Percentiles rank a stretch among this genome's conserved stretches.
Evolutionary conservation across 1,139 yeast species (phyloP).

Genomic region (Geotrichum citri-aurantii): DNA sequence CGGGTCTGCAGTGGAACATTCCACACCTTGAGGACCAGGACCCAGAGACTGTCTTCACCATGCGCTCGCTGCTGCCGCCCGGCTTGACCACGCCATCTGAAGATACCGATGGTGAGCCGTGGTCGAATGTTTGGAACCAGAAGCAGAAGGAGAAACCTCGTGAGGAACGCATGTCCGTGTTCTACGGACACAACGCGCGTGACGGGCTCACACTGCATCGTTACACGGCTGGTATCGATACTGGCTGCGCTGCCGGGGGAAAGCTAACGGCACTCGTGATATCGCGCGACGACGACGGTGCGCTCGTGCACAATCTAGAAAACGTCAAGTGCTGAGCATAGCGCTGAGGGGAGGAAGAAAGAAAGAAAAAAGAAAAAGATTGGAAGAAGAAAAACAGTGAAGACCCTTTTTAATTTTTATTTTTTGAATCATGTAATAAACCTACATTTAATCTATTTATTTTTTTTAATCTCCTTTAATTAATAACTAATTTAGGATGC

Average conservation of each 20-base stretch:
- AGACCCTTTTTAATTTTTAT: background rate
- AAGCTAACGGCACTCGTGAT: conserved; percentile 60
- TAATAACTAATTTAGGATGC: too few relatives aligned
- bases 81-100: conserved; percentile 50
- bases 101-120: conserved; percentile 46
- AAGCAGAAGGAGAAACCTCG: conserved; percentile 39
- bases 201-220: conserved; percentile 62
- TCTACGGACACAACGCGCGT: conserved; percentile 87
- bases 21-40: conserved; percentile 49
- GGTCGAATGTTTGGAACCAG: conserved; percentile 61
- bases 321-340: conserved; percentile 7
- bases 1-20: conserved; percentile 64
- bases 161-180: conserved; percentile 46
- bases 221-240: conserved; percentile 73
- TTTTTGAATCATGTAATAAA: background rate
- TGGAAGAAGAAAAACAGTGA: too few relatives aligned
- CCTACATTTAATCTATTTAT: background rate
- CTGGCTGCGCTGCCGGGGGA: conserved; percentile 76
- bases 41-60: conserved; percentile 55
- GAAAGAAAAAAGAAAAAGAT: background rate
- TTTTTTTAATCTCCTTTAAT: too few relatives aligned
- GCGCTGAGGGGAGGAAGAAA: background rate
- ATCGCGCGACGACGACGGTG: conserved; percentile 21
- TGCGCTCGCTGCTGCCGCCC: conserved; percentile 58
- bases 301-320: conserved; percentile 1